phyloP scores from a whole-genome alignment of 257 asterid genomes.

The Penstemon newberryi region DNA sequence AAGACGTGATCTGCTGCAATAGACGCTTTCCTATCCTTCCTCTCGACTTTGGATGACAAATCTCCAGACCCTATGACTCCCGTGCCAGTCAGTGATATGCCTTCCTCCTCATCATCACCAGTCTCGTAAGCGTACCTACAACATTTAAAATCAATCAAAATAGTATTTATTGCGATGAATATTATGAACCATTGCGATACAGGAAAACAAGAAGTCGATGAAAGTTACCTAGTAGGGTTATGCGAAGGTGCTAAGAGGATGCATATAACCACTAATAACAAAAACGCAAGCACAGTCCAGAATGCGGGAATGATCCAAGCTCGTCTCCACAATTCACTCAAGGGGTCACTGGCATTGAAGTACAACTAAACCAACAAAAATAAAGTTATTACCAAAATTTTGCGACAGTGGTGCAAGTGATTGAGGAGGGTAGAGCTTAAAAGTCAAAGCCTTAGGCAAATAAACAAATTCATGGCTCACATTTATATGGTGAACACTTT shows the following conservation, averaged over 20 bases:
- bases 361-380: constrained; percentile 62
- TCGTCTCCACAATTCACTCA: constrained; percentile 85
- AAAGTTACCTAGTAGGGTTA: constrained; percentile 84
- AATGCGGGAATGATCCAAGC: constrained; percentile 97
- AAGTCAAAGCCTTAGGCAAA: neutral
- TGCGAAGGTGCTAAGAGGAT: constrained; percentile 86
- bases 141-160: constrained; percentile 5
- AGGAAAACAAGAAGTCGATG: neutral
- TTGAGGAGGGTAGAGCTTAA: constrained; percentile 6
- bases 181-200: neutral
- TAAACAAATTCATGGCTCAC: neutral
- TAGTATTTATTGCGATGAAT: neutral
- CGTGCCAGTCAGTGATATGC: constrained; percentile 63
- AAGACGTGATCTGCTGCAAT: constrained; percentile 68
- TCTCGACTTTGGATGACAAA: constrained; percentile 51
- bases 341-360: constrained; percentile 94
- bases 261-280: constrained; percentile 73
- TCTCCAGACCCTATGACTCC: constrained; percentile 74
- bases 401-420: neutral
- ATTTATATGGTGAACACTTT: neutral
- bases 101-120: constrained; percentile 90
- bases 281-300: constrained; percentile 83
- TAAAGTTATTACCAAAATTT: neutral
- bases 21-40: constrained; percentile 51
- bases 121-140: constrained; percentile 85